A percentile compares a stretch with the other conserved stretches of the same genome.
phyloP scores from a whole-genome alignment of 129 eudicot genomes.

The Cynara cardunculus region DNA sequence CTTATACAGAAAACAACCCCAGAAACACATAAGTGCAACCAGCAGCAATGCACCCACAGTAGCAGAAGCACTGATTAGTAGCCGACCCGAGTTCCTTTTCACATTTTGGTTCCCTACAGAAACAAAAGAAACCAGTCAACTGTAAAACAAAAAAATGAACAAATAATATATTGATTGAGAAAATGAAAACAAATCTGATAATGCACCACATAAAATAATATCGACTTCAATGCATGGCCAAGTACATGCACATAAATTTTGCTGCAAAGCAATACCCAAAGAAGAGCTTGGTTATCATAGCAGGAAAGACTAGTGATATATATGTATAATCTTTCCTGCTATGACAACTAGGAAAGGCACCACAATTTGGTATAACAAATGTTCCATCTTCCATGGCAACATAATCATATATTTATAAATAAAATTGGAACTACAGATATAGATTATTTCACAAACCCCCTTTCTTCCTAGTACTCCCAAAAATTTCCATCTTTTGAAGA shows the following conservation, averaged over 20 bases:
- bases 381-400: neutral
- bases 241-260: neutral
- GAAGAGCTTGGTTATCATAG: neutral
- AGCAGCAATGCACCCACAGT: conserved; percentile 85
- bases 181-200: neutral
- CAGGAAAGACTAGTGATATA: neutral
- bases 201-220: neutral
- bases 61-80: conserved; percentile 86
- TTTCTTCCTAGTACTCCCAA: no score
- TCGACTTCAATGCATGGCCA: neutral
- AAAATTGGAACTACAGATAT: no score
- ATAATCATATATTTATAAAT: no score
- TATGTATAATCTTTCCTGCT: no score
- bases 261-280: no score
- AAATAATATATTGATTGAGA: neutral
- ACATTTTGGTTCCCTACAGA: conserved; percentile 37
- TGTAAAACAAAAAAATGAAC: neutral
- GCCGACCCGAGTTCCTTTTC: conserved; percentile 84
- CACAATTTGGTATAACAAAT: neutral
- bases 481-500: no score
- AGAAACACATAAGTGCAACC: conserved; percentile 97
- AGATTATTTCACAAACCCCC: no score
- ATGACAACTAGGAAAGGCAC: neutral
- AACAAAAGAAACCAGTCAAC: neutral
- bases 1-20: conserved; percentile 97